Percentiles rank a stretch among this genome's conserved stretches.
Conservation (phyloP, 768 basidiomycete species). For the Mycena crocata region DNA sequence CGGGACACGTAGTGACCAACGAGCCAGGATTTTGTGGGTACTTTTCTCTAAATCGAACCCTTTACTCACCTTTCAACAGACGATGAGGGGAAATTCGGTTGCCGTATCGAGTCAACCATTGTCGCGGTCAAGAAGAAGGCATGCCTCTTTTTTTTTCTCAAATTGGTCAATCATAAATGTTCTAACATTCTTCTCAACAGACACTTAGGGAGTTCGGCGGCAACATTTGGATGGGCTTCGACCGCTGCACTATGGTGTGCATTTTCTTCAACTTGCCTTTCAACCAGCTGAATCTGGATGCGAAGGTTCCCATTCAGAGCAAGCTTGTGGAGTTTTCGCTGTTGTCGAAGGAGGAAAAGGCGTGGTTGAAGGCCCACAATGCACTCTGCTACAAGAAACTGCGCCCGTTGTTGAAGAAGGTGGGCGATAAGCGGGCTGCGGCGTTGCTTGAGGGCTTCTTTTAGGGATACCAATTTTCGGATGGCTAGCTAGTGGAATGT, state of each 20-base stretch:
- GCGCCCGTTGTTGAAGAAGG: conserved; percentile 29
- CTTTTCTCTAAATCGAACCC: background rate
- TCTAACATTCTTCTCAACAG: conserved; percentile 49
- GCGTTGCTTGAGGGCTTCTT: conserved; percentile 31
- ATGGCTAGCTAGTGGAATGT: too few species aligned
- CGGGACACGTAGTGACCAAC: conserved; percentile 79
- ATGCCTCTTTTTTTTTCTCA: background rate
- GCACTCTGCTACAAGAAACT: conserved; percentile 30
- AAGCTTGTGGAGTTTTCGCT: conserved; percentile 70
- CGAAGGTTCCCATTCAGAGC: conserved; percentile 69
- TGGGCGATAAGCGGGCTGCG: conserved; percentile 25
- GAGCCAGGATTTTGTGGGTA: conserved; percentile 76
- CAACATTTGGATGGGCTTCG: conserved; percentile 72
- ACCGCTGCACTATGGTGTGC: conserved; percentile 69
- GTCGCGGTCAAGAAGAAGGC: conserved; percentile 30
- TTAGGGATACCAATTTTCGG: conserved; percentile 5
- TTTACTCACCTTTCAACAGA: background rate
- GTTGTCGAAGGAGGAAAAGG: conserved; percentile 68
- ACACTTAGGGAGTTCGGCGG: conserved; percentile 60
- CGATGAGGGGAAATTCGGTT: conserved; percentile 33
- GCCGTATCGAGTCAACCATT: conserved; percentile 33
- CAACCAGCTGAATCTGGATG: background rate
- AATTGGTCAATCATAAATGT: conserved; percentile 47
- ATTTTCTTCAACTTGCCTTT: background rate
- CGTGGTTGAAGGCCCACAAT: conserved; percentile 65